Evolutionary conservation across 2,329 filamentous ascomycete species (phyloP), one percentile per base, ranked within the genome.

Genomic region (Aspergillus terreus): DNA sequence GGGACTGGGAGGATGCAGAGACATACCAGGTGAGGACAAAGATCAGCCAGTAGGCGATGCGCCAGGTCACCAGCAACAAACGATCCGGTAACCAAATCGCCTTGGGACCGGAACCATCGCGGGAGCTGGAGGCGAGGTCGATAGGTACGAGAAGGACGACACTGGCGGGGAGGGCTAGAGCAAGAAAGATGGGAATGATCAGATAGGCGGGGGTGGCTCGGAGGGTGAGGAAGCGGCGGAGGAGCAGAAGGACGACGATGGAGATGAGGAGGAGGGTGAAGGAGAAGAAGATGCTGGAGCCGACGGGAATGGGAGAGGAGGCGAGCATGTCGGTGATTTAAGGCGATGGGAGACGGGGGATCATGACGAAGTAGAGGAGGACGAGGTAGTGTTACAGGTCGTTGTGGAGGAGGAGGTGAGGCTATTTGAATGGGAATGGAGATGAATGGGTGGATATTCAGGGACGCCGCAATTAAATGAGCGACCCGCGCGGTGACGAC

Each of bases 21-120:
- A 61, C 79, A 46, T 76, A 92, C 94, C 94, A 99, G 50, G 92
- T 97, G 65, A 99, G 75, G 46, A 86, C 84, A 73, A 99, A 99
- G 0, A 92, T 97, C 50, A 99, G 78, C 94, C 94, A 99, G 74
- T 99, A 99, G 17, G 88, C 87, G 58, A 99, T 92, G 66, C 92
- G 83, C 94, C 94, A 99, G 52, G 87, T 87, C 21, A 96, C 90
- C 64, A 95, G 78, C 45, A 96, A 78, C 25, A 92, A 81, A 46
- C 85, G 77, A 58, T 87, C 79, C 4, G 89, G 87, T 32, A 99
- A 81, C 90, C 92, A 96, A 65, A 99, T 88, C 32, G 92, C 94
- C 60, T 86, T 82, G 14, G 83, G 80, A 14, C 82, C 84, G 70
- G 88, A 86, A 54, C 88, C 85, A 46, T 85, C 84, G 44, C 84